These are phyloP conservation scores for Maudiozyma bulderi DNA, from an alignment of 805 yeast species.

Conservation along the genomic window DNA sequence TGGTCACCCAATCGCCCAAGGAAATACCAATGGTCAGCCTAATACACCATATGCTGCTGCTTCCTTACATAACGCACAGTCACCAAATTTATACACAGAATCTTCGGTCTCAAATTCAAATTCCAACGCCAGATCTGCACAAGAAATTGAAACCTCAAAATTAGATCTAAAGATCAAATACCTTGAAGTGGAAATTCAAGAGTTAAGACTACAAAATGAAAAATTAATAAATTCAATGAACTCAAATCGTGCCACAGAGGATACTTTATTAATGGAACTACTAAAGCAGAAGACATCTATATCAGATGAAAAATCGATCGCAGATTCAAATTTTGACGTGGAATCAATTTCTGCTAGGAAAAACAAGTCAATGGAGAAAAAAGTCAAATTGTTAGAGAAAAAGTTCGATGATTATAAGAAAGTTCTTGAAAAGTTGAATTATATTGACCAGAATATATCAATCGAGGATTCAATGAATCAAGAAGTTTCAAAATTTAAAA, in stretches of 20 bases:
- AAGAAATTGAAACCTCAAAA: conserved; percentile 11
- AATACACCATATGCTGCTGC: background rate
- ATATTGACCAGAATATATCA: background rate
- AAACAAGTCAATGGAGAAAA: conserved; percentile 13
- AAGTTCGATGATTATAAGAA: conserved; percentile 23
- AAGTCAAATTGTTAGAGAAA: conserved; percentile 23
- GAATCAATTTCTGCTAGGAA: background rate
- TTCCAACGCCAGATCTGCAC: background rate
- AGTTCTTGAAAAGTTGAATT: conserved; percentile 13
- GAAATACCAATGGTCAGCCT: background rate
- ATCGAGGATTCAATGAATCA: background rate
- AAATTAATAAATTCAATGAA: conserved; percentile 24
- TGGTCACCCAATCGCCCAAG: conserved; percentile 3
- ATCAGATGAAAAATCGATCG: background rate
- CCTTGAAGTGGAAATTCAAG: conserved; percentile 26
- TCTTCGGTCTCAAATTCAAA: conserved; percentile 1
- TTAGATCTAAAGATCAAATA: conserved; percentile 26
- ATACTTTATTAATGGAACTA: conserved; percentile 13
- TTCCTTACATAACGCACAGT: background rate
- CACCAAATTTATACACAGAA: background rate
- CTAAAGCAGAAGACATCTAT: conserved; percentile 1
- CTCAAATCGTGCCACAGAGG: conserved; percentile 19
- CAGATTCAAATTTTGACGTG: background rate
- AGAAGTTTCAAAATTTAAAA: background rate
- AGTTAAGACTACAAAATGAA: conserved; percentile 27